phyloP scores from a whole-genome alignment of 2,329 filamentous ascomycete species.

The Botryotinia calthae region DNA sequence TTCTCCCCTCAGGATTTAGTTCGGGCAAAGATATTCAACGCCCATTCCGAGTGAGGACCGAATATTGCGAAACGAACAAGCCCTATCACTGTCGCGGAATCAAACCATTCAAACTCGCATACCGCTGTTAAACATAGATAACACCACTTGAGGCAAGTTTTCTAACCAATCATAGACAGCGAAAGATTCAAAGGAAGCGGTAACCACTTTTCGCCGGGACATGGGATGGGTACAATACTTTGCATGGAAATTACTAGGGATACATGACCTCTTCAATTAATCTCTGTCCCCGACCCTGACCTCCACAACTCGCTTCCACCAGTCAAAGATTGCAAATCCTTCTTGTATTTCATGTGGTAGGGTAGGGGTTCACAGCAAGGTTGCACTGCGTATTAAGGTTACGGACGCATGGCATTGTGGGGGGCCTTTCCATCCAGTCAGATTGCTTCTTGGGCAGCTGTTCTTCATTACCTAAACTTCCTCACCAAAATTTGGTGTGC shows the following conservation, averaged over 20 bases:
- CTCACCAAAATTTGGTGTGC: conserved; percentile 27
- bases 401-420: conserved; percentile 2
- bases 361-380: conserved; percentile 7
- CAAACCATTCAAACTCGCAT: conserved; percentile 21
- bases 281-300: conserved; percentile 4
- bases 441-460: neutral
- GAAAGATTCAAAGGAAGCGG: conserved; percentile 4
- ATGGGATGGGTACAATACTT: neutral
- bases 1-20: neutral
- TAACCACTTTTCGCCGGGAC: conserved; percentile 9
- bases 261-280: conserved; percentile 12
- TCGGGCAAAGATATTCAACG: conserved; percentile 20
- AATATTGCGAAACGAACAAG: conserved; percentile 20
- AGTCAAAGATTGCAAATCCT: neutral
- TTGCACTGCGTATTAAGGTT: conserved; percentile 4
- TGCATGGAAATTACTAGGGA: conserved; percentile 13
- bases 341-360: neutral
- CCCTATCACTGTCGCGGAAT: conserved; percentile 22
- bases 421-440: conserved; percentile 19
- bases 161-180: conserved; percentile 27
- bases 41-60: conserved; percentile 3
- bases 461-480: neutral
- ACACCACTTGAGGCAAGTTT: conserved; percentile 25
- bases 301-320: conserved; percentile 5
- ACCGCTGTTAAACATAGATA: conserved; percentile 26